These are phyloP conservation scores for Boehmeria nivea DNA, from an alignment of 306 rosid genomes.

Conservation along the genomic window DNA sequence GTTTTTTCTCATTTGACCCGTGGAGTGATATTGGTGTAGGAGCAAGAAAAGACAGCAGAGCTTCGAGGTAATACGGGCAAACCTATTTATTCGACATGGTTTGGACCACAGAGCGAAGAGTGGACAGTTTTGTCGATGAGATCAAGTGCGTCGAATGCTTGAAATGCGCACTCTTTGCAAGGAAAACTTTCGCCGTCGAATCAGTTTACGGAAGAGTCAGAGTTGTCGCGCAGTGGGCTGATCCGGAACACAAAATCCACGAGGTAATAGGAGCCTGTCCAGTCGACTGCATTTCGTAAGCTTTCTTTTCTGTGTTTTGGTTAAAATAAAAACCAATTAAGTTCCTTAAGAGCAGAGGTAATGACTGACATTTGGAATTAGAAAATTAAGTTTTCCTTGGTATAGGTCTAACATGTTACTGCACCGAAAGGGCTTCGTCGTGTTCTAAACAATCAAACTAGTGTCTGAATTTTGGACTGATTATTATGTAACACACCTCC, in stretches of 20 bases:
- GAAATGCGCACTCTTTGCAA: constrained; percentile 83
- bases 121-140: constrained; percentile 90
- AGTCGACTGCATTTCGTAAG: constrained; percentile 96
- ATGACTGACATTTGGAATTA: too few relatives aligned
- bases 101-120: constrained; percentile 62
- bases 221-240: constrained; percentile 95
- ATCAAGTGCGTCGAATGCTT: constrained; percentile 84
- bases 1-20: too few relatives aligned
- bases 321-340: too few relatives aligned
- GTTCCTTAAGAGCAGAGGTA: too few relatives aligned
- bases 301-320: too few relatives aligned
- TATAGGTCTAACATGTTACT: too few relatives aligned
- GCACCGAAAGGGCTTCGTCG: too few relatives aligned
- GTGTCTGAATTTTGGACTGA: too few relatives aligned
- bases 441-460: too few relatives aligned
- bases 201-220: constrained; percentile 92
- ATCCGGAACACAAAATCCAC: constrained; percentile 57
- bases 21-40: constrained; percentile 58
- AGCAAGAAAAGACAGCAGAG: constrained; percentile 67
- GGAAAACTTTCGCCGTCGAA: constrained; percentile 85
- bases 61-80: constrained; percentile 85
- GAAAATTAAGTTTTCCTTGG: too few relatives aligned
- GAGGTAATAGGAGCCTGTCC: constrained; percentile 81
- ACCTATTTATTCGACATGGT: constrained; percentile 77
- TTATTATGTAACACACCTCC: too few relatives aligned